phyloP scores from a whole-genome alignment of 164 flowering plant genomes.

The Berberis vulgaris region DNA sequence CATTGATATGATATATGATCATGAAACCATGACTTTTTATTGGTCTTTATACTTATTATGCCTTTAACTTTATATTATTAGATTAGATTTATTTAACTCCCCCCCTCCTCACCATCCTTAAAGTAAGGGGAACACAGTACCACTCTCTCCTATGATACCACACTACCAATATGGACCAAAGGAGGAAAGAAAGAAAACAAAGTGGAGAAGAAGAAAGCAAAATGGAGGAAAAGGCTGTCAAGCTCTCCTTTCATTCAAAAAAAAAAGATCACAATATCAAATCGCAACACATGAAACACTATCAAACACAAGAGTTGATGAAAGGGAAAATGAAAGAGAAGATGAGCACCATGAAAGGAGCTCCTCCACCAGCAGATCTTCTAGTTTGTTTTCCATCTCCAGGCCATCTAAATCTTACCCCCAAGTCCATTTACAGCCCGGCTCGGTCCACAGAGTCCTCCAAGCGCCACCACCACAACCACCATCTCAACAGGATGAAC shows the following conservation, averaged over 20 bases:
- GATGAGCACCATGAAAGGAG: slow-evolving; percentile 29
- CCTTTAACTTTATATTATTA: no score
- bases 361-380: slow-evolving; percentile 50
- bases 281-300: slow-evolving; percentile 1
- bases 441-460: slow-evolving; percentile 34
- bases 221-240: slow-evolving; percentile 29
- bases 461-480: slow-evolving; percentile 34
- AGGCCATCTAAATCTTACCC: slow-evolving; percentile 54
- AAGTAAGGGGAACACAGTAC: no score
- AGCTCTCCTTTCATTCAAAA: slow-evolving; percentile 18
- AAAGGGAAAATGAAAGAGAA: slow-evolving; percentile 2
- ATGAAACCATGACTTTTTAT: no score
- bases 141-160: no score
- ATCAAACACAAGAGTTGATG: slow-evolving; percentile 4
- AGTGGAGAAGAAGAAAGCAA: slow-evolving; percentile 1
- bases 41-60: no score
- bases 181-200: slow-evolving; percentile 5
- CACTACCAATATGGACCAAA: neutral
- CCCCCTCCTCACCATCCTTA: no score
- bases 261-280: slow-evolving; percentile 2
- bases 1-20: no score
- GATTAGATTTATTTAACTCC: no score
- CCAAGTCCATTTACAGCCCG: slow-evolving; percentile 79
- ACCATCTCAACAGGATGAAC: slow-evolving; percentile 13
- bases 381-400: slow-evolving; percentile 76